phyloP scores from a whole-genome alignment of 2,329 filamentous ascomycete genomes.

The Aspergillus caelatus region DNA sequence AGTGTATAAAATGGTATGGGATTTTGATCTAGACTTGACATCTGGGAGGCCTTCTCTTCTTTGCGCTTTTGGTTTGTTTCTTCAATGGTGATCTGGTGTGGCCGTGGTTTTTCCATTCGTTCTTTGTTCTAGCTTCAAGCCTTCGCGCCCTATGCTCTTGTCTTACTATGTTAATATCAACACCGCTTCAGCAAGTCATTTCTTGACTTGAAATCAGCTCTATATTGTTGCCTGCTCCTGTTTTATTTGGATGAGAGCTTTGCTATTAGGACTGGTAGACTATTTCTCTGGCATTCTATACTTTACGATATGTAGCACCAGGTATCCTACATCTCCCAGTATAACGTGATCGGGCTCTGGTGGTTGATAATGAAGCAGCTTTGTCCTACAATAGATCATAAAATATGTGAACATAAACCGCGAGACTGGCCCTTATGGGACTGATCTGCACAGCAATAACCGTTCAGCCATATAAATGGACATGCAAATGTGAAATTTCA shows the following conservation, averaged over 20 bases:
- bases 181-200: not conserved
- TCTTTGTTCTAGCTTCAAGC: not conserved
- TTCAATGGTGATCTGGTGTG: not conserved
- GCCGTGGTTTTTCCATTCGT: not conserved
- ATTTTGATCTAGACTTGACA: not conserved
- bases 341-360: too few species aligned
- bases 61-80: not conserved
- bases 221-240: not conserved
- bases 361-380: not conserved
- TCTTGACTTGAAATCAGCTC: not conserved
- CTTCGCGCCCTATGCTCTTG: not conserved
- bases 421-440: not conserved
- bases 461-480: not conserved
- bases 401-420: not conserved
- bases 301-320: not conserved
- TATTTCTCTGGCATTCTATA: not conserved
- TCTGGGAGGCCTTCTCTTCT: slow-evolving; percentile 8
- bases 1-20: slow-evolving; percentile 5
- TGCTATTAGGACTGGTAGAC: not conserved
- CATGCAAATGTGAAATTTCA: slow-evolving; percentile 1
- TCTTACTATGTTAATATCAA: slow-evolving; percentile 1
- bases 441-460: not conserved
- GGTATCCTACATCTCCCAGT: not conserved
- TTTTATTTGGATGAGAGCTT: not conserved
- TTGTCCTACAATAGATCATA: not conserved